Evolutionary conservation across 2,329 filamentous ascomycete genomes (phyloP), one percentile per base, ranked within the genome.

Genomic region (Lizonia empirigonia): DNA sequence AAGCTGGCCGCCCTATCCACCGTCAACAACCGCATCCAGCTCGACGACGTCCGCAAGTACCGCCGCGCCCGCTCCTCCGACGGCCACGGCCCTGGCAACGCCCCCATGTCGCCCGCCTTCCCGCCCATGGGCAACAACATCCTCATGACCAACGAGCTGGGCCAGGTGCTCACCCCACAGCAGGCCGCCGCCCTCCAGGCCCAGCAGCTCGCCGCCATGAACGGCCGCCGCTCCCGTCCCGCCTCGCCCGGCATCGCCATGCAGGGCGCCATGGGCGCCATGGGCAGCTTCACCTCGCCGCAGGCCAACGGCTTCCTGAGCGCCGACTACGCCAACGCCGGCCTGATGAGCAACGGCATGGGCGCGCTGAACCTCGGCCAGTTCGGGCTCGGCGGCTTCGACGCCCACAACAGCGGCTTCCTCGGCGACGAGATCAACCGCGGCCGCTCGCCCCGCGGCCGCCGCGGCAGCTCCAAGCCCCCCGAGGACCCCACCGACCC

Each of bases 11-110:
- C 94, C 15, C 80, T 99, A 36, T 97, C 93, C 5, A 99, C 94
- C 2, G 94, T 99, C 40, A 99, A 97, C 79, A 99, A 97, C 74
- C 89, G 94, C 33, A 96, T 99, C 67, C 92, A 94, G 44, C 81
- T 99, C 52, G 94, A 99, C 67, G 94, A 99, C 72, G 93, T 95
- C 56, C 90, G 92, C 68, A 97, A 97, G 77, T 97, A 94, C 75
- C 90, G 94, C 58, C 89, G 93, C 53, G 86, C 91, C 60, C 86
- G 92, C 53, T 97, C 94, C 39, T 92, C 91, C 64, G 93, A 97
- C 67, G 88, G 87, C 19, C 82, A 87, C 32, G 83, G 82, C 53
- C 71, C 67, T 66, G 69, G 68, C 64, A 86, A 88, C 65, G 78
- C 76, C 51, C 82, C 86, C 19, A 74, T 91, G 55, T 87, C 88